A percentile compares a stretch with the other conserved stretches of the same genome.
phyloP scores from a whole-genome alignment of 1,284 basidiomycete genomes.

The Butyriboletus appendiculatus region DNA sequence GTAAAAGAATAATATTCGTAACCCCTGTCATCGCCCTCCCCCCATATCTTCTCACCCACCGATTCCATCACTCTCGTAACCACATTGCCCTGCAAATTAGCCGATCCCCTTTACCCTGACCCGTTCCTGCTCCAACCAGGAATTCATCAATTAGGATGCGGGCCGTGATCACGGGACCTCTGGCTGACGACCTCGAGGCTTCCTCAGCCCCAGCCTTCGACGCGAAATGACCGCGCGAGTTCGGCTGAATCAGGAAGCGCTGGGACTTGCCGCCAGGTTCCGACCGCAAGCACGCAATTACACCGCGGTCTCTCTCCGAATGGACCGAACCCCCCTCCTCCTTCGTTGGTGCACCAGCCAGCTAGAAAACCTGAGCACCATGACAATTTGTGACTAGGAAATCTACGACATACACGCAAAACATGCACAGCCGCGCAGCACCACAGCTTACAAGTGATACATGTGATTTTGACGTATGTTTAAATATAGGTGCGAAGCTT shows the following conservation, averaged over 20 bases:
- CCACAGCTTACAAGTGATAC: constrained; percentile 11
- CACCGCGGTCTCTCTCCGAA: no score
- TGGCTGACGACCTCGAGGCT: constrained; percentile 29
- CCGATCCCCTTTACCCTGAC: constrained; percentile 28
- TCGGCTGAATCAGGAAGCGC: constrained; percentile 8
- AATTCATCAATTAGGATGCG: constrained; percentile 7
- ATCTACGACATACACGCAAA: constrained; percentile 4
- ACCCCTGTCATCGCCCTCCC: constrained; percentile 1
- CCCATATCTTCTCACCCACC: constrained; percentile 4
- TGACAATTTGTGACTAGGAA: background rate
- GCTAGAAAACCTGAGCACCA: background rate
- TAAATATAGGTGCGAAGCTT: constrained; percentile 15
- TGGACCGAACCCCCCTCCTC: no score
- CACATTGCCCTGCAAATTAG: constrained; percentile 11
- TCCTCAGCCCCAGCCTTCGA: constrained; percentile 12
- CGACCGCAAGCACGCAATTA: background rate
- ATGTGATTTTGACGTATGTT: background rate
- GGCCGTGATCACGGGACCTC: constrained; percentile 26
- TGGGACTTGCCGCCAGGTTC: constrained; percentile 6
- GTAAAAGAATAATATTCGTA: background rate
- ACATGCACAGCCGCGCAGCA: constrained; percentile 14
- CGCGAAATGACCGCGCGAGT: constrained; percentile 34
- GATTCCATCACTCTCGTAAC: constrained; percentile 8
- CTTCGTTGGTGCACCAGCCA: background rate
- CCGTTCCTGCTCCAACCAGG: constrained; percentile 25